Evolutionary conservation across 225 moss, liverwort and hornwort genomes (phyloP).

Genomic region (Pseudisothecium myosuroides): DNA sequence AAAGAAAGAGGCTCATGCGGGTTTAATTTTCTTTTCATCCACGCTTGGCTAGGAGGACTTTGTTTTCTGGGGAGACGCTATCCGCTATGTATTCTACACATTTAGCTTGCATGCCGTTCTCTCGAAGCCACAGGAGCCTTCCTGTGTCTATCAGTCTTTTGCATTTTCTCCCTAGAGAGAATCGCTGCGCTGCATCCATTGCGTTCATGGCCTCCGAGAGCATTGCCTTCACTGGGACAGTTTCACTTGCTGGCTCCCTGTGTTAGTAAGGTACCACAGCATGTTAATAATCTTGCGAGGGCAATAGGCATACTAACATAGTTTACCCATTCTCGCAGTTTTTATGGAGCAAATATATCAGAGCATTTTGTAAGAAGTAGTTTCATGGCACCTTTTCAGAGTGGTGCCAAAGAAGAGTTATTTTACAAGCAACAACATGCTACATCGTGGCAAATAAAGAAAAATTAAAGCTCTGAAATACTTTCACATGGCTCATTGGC

Average conservation of each 20-base stretch:
- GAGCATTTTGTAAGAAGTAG: background rate
- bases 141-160: constrained; percentile 79
- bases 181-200: constrained; percentile 39
- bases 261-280: background rate
- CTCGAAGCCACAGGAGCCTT: constrained; percentile 55
- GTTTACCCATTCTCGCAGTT: background rate
- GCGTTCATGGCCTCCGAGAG: constrained; percentile 58
- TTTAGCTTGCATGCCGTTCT: constrained; percentile 57
- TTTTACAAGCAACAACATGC: background rate
- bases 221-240: constrained; percentile 12
- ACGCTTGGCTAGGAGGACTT: constrained; percentile 50
- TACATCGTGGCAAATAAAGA: background rate
- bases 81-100: constrained; percentile 69
- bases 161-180: constrained; percentile 59
- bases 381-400: background rate
- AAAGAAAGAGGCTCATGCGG: background rate
- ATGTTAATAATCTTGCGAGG: background rate
- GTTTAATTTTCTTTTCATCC: background rate
- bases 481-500: background rate
- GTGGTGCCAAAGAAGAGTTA: background rate
- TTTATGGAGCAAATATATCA: background rate
- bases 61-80: constrained; percentile 78
- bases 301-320: background rate
- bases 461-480: background rate
- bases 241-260: constrained; percentile 9